Percentiles rank a stretch among this genome's conserved stretches.
Conservation (phyloP, 371 early-diverging fungal species). For the Mortierella sp. region DNA sequence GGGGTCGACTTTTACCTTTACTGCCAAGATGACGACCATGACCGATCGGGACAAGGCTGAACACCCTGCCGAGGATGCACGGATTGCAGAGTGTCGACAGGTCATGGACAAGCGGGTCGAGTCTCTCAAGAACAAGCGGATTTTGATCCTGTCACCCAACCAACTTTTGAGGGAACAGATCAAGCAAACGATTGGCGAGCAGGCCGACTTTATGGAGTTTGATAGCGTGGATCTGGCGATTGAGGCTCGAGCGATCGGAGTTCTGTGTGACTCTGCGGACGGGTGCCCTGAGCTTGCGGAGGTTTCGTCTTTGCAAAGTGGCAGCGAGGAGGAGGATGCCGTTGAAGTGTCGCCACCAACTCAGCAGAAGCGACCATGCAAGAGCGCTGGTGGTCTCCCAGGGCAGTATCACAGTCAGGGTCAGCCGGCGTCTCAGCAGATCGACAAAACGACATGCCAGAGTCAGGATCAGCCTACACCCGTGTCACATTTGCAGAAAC, state of each 20-base stretch:
- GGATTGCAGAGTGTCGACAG: constrained; percentile 42
- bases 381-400: neutral
- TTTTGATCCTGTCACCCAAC: constrained; percentile 58
- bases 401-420: neutral
- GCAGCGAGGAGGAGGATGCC: neutral
- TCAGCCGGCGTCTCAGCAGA: neutral
- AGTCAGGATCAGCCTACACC: neutral
- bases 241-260: constrained; percentile 31
- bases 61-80: constrained; percentile 39
- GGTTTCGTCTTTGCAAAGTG: neutral
- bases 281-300: constrained; percentile 12
- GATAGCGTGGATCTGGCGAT: constrained; percentile 31
- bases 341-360: neutral
- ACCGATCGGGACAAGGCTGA: constrained; percentile 38
- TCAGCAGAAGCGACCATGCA: neutral
- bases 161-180: constrained; percentile 28
- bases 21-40: constrained; percentile 57
- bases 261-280: constrained; percentile 2
- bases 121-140: constrained; percentile 38
- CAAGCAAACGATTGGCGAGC: neutral
- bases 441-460: neutral
- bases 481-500: neutral
- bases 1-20: constrained; percentile 70
- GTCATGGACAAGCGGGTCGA: constrained; percentile 29
- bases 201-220: constrained; percentile 24